These are phyloP conservation scores for Calocybe gangraenosa DNA, from an alignment of 768 basidiomycete species.

Conservation along the genomic window DNA sequence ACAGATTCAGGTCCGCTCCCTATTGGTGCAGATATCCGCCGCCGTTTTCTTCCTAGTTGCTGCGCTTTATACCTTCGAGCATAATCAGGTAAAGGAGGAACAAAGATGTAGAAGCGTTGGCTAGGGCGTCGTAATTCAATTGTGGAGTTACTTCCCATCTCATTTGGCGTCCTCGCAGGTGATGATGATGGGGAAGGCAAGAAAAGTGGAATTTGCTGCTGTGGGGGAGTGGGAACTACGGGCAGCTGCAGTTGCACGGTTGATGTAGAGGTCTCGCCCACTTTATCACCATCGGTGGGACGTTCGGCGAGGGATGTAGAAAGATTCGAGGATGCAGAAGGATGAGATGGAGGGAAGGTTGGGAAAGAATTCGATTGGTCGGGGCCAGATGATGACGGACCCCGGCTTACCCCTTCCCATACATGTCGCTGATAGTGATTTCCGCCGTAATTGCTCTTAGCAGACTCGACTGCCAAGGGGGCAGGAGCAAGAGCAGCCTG, in stretches of 20 bases:
- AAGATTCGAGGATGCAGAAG: neutral
- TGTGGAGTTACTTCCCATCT: too few species aligned
- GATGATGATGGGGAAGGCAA: conserved; percentile 42
- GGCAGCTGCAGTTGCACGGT: neutral
- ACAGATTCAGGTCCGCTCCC: conserved; percentile 1
- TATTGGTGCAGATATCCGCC: neutral
- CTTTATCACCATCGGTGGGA: too few species aligned
- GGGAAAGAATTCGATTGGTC: neutral
- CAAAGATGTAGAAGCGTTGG: conserved; percentile 21
- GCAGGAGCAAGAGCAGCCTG: too few species aligned
- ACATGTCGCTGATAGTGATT: too few species aligned
- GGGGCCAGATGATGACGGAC: too few species aligned
- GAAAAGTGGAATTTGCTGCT: conserved; percentile 38
- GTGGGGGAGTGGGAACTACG: neutral
- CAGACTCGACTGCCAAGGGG: too few species aligned
- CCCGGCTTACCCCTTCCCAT: too few species aligned
- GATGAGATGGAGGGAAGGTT: neutral
- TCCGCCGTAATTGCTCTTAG: too few species aligned
- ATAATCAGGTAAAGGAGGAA: conserved; percentile 30
- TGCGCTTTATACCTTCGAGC: conserved; percentile 12
- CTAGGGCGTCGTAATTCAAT: neutral
- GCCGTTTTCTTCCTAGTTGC: conserved; percentile 2
- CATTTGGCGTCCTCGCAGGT: conserved; percentile 11
- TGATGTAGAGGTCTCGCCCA: too few species aligned
- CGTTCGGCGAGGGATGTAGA: too few species aligned